Evolutionary conservation across 768 basidiomycete species (phyloP).

Genomic region (Boletus rufocinnamomeus): DNA sequence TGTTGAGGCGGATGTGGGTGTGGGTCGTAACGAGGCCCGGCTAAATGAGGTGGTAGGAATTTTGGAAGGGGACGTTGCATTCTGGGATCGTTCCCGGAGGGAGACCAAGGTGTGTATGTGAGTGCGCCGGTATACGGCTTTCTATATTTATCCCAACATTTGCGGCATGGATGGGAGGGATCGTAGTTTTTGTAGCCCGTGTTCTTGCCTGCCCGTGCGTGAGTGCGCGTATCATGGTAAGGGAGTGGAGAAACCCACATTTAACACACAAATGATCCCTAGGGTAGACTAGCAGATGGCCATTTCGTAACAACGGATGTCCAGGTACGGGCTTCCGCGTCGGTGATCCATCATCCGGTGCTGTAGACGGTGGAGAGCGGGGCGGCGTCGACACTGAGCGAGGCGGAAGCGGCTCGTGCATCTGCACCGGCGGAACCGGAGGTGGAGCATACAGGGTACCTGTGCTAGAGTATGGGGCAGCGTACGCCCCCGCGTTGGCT

Average conservation of each 20-base stretch:
- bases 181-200: slow-evolving; percentile 73
- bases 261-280: slow-evolving; percentile 61
- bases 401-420: slow-evolving; percentile 2
- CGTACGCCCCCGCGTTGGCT: slow-evolving; percentile 24
- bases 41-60: slow-evolving; percentile 25
- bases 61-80: slow-evolving; percentile 35
- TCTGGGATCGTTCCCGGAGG: slow-evolving; percentile 22
- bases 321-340: slow-evolving; percentile 65
- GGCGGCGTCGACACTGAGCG: slow-evolving; percentile 21
- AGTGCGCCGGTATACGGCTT: slow-evolving; percentile 63
- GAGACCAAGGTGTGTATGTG: slow-evolving; percentile 48
- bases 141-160: slow-evolving; percentile 74
- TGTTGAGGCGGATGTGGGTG: not conserved
- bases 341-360: slow-evolving; percentile 57
- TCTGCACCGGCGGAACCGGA: slow-evolving; percentile 1
- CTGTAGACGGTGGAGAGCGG: slow-evolving; percentile 4
- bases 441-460: slow-evolving; percentile 17
- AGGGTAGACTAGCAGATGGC: slow-evolving; percentile 71
- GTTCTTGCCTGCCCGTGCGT: slow-evolving; percentile 57
- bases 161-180: slow-evolving; percentile 64
- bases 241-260: slow-evolving; percentile 46
- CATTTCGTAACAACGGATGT: slow-evolving; percentile 62
- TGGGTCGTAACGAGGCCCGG: not conserved
- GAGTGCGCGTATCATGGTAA: not conserved
- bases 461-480: slow-evolving; percentile 16